A percentile compares a stretch with the other conserved stretches of the same genome.
phyloP scores from a whole-genome alignment of 495 filamentous ascomycete genomes.

The Xylaria sp. region DNA sequence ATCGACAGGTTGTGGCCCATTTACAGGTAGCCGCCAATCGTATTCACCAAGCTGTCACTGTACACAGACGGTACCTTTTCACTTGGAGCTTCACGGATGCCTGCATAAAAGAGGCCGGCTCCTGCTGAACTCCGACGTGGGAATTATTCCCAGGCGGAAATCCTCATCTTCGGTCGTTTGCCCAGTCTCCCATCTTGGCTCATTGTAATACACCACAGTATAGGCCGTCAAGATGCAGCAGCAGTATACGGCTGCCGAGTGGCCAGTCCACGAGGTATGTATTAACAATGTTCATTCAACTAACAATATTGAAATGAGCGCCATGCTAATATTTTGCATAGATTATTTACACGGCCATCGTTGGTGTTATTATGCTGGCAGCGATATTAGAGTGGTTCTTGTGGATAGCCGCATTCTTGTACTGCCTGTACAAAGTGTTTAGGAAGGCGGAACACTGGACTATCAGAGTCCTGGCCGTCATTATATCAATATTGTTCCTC shows the following conservation, averaged over 20 bases:
- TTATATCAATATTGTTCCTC: conserved; percentile 77
- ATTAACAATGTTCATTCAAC: conserved; percentile 29
- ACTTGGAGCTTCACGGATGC: conserved; percentile 26
- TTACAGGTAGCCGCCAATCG: conserved; percentile 21
- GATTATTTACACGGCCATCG: conserved; percentile 78
- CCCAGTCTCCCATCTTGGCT: conserved; percentile 11
- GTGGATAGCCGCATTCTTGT: conserved; percentile 90
- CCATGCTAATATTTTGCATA: conserved; percentile 29
- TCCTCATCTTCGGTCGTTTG: conserved; percentile 11
- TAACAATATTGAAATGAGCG: background rate
- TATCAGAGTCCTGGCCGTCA: conserved; percentile 74
- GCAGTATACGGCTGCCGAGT: conserved; percentile 50
- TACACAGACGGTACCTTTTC: conserved; percentile 8
- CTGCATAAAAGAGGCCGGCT: conserved; percentile 27
- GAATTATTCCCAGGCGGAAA: background rate
- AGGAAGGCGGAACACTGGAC: conserved; percentile 89
- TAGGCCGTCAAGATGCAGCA: conserved; percentile 47
- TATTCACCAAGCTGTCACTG: background rate
- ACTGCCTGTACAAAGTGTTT: conserved; percentile 88
- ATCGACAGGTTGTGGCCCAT: conserved; percentile 13
- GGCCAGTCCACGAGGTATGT: conserved; percentile 73
- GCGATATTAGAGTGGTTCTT: conserved; percentile 94
- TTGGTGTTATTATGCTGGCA: conserved; percentile 81
- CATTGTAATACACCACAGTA: conserved; percentile 15
- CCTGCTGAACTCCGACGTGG: conserved; percentile 22